These are phyloP conservation scores for Thraustotheca clavata DNA, from an alignment of 352 stramenopile genomes.

Conservation along the genomic window DNA sequence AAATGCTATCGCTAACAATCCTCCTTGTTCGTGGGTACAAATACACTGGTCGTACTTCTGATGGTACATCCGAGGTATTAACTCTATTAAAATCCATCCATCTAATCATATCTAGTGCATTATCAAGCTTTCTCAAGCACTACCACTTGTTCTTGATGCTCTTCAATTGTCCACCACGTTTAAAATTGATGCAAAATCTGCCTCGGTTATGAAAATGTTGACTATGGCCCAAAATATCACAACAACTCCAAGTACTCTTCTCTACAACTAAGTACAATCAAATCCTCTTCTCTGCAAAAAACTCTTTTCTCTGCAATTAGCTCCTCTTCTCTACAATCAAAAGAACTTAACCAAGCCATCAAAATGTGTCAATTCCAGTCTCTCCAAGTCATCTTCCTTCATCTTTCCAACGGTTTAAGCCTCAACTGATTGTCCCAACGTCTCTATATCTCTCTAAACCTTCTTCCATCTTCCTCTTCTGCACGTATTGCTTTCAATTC, in stretches of 20 bases:
- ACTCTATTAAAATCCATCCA: background rate
- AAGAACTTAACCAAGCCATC: no score
- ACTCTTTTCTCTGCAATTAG: no score
- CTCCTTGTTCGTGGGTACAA: constrained; percentile 18
- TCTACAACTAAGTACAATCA: background rate
- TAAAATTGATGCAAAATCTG: background rate
- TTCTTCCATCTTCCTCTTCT: no score
- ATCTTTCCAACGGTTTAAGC: no score
- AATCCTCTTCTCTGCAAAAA: no score
- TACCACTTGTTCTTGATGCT: background rate
- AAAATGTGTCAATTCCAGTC: no score
- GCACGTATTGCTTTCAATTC: no score
- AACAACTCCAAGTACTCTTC: background rate
- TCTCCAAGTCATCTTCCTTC: no score
- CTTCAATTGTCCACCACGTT: background rate
- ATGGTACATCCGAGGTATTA: constrained; percentile 16
- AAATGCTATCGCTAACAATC: constrained; percentile 1
- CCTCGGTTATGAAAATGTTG: background rate
- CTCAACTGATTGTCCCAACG: no score
- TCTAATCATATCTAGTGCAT: background rate
- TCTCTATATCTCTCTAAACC: no score
- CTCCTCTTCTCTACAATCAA: no score
- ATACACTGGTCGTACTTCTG: background rate
- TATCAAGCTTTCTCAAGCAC: background rate
- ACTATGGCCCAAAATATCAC: background rate